phyloP scores from a whole-genome alignment of 805 yeast genomes.

The Starmerella riodocensis region DNA sequence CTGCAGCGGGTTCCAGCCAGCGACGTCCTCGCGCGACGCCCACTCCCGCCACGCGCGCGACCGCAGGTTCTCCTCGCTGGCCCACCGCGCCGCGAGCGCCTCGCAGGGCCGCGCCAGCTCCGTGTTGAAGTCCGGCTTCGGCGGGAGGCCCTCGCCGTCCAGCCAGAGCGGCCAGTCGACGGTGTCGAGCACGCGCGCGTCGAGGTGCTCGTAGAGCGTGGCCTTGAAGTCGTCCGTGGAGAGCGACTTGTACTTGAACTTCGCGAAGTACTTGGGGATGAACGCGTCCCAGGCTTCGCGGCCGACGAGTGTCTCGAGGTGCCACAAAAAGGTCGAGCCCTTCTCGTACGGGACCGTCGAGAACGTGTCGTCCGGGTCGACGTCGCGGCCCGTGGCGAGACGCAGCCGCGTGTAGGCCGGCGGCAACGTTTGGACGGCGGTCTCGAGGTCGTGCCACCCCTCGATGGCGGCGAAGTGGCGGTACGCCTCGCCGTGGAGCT shows the following conservation, averaged over 20 bases:
- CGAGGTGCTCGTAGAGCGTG: slow-evolving; percentile 52
- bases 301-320: slow-evolving; percentile 56
- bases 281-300: slow-evolving; percentile 57
- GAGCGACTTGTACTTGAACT: slow-evolving; percentile 54
- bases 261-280: slow-evolving; percentile 61
- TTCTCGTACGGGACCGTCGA: slow-evolving; percentile 83
- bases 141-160: slow-evolving; percentile 75
- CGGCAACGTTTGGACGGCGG: slow-evolving; percentile 38
- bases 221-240: slow-evolving; percentile 75
- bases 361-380: slow-evolving; percentile 84
- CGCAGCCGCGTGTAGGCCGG: slow-evolving; percentile 39
- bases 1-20: slow-evolving; percentile 57
- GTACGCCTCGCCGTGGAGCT: slow-evolving; percentile 60
- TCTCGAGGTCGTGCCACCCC: slow-evolving; percentile 75
- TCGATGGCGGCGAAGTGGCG: slow-evolving; percentile 74
- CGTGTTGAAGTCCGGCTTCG: slow-evolving; percentile 71
- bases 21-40: slow-evolving; percentile 41
- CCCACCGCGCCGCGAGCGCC: slow-evolving; percentile 55
- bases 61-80: slow-evolving; percentile 25
- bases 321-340: slow-evolving; percentile 67
- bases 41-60: slow-evolving; percentile 15
- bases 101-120: slow-evolving; percentile 62
- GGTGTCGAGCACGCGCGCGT: slow-evolving; percentile 40
- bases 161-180: slow-evolving; percentile 84
- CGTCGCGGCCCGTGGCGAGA: slow-evolving; percentile 48